phyloP scores from a whole-genome alignment of 1,139 yeast species.

The Eremothecium coryli region DNA sequence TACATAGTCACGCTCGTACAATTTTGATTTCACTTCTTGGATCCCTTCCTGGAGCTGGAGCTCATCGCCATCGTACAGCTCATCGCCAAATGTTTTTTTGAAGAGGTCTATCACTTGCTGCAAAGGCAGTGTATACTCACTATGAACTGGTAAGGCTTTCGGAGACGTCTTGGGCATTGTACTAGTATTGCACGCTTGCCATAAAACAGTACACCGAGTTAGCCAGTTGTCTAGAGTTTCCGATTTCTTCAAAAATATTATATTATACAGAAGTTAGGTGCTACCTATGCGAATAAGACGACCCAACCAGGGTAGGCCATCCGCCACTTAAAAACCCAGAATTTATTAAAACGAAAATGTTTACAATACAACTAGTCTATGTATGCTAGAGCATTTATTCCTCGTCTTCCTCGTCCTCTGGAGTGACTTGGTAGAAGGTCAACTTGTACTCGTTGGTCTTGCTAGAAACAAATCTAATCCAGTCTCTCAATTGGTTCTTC shows the following conservation, averaged over 20 bases:
- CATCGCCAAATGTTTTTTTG: slow-evolving; percentile 38
- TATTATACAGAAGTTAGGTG: too few relatives aligned
- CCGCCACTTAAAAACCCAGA: slow-evolving; percentile 1
- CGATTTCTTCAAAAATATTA: too few relatives aligned
- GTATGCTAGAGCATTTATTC: slow-evolving; percentile 19
- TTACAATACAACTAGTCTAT: slow-evolving; percentile 4
- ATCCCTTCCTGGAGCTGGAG: slow-evolving; percentile 38
- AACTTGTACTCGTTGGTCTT: slow-evolving; percentile 95
- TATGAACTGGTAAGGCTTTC: slow-evolving; percentile 17
- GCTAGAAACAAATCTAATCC: slow-evolving; percentile 98
- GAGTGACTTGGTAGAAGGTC: slow-evolving; percentile 99
- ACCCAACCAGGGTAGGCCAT: not conserved
- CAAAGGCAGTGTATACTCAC: slow-evolving; percentile 27
- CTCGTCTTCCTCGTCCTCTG: slow-evolving; percentile 86
- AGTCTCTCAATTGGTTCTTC: slow-evolving; percentile 99
- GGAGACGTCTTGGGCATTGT: too few relatives aligned
- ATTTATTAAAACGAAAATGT: slow-evolving; percentile 1
- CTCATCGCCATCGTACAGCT: slow-evolving; percentile 30
- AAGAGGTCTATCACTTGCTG: slow-evolving; percentile 43
- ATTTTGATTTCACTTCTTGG: slow-evolving; percentile 59
- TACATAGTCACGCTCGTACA: slow-evolving; percentile 60
- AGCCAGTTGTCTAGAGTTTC: too few relatives aligned
- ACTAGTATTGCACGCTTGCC: too few relatives aligned
- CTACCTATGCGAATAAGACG: not conserved
- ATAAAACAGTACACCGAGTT: too few relatives aligned